Conservation (phyloP, 2,329 filamentous ascomycete species). For the Pseudogymnoascus sp. region DNA sequence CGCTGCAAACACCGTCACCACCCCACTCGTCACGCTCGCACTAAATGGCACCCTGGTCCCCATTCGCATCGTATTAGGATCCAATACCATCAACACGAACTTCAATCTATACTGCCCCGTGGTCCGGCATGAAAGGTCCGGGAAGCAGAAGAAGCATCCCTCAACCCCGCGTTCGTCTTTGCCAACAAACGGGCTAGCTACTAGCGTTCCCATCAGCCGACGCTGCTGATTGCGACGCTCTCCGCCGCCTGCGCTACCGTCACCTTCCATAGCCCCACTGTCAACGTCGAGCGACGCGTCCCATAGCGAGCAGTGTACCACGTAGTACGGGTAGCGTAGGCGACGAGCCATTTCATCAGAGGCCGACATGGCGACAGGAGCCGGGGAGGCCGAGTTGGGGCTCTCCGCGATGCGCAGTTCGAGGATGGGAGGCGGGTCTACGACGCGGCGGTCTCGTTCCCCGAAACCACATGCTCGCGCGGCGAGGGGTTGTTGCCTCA, state of each 20-base stretch:
- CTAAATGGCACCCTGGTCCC: conserved; percentile 36
- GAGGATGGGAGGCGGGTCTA: conserved; percentile 76
- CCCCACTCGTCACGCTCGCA: conserved; percentile 17
- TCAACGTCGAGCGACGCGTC: conserved; percentile 59
- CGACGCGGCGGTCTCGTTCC: conserved; percentile 70
- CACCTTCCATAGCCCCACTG: conserved; percentile 49
- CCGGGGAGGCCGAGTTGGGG: conserved; percentile 36
- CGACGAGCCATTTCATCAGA: conserved; percentile 35
- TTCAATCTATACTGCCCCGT: conserved; percentile 66
- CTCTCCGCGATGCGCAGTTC: conserved; percentile 61
- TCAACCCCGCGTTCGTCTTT: conserved; percentile 63
- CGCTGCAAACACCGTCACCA: conserved; percentile 73
- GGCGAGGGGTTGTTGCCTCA: conserved; percentile 70
- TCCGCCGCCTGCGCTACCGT: not conserved
- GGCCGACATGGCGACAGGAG: not conserved
- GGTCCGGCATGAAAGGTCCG: conserved; percentile 70
- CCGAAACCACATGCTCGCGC: conserved; percentile 77
- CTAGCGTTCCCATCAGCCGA: conserved; percentile 69
- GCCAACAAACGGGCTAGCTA: conserved; percentile 68
- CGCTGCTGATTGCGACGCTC: conserved; percentile 60
- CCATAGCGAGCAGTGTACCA: conserved; percentile 70
- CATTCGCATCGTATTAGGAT: conserved; percentile 48
- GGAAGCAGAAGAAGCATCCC: conserved; percentile 80
- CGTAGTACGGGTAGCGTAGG: conserved; percentile 55
- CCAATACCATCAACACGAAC: conserved; percentile 65